Percentiles rank a stretch among this genome's conserved stretches.
These are phyloP conservation scores for Apiosordaria backusii DNA, from an alignment of 495 filamentous ascomycete species.

Conservation along the genomic window DNA sequence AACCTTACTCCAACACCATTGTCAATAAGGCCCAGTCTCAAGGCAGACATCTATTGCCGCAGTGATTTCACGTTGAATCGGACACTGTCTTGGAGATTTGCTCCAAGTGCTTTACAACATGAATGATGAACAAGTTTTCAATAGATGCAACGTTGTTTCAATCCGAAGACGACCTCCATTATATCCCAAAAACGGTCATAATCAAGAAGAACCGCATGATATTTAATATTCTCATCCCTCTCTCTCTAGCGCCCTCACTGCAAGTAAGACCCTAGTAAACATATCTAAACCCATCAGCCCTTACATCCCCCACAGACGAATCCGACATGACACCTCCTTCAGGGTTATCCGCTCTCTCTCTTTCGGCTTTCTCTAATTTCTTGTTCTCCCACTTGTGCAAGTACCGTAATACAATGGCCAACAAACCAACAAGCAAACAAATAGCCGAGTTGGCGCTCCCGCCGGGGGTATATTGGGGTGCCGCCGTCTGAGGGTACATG, in stretches of 20 bases:
- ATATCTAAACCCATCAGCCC: conserved; percentile 20
- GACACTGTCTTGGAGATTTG: too few species aligned
- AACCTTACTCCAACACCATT: too few species aligned
- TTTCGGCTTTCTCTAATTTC: conserved; percentile 46
- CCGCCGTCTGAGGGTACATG: conserved; percentile 50
- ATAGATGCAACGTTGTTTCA: too few species aligned
- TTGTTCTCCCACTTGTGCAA: conserved; percentile 47
- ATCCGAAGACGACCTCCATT: too few species aligned
- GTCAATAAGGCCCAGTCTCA: too few species aligned
- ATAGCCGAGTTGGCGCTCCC: conserved; percentile 47
- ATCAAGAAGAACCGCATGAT: background rate
- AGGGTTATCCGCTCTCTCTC: conserved; percentile 21
- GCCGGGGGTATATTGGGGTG: conserved; percentile 48
- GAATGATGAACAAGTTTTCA: too few species aligned
- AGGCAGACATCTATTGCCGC: too few species aligned
- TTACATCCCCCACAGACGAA: conserved; percentile 4
- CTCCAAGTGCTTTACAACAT: too few species aligned
- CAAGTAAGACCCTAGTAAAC: conserved; percentile 14
- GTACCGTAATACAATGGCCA: conserved; percentile 44
- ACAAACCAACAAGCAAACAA: conserved; percentile 37
- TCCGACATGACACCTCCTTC: conserved; percentile 11
- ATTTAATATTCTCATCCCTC: background rate
- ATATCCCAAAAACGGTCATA: background rate
- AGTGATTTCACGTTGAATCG: too few species aligned
- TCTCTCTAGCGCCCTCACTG: background rate